Evolutionary conservation across 805 yeast species (phyloP).

Genomic region (Torulaspora franciscae): DNA sequence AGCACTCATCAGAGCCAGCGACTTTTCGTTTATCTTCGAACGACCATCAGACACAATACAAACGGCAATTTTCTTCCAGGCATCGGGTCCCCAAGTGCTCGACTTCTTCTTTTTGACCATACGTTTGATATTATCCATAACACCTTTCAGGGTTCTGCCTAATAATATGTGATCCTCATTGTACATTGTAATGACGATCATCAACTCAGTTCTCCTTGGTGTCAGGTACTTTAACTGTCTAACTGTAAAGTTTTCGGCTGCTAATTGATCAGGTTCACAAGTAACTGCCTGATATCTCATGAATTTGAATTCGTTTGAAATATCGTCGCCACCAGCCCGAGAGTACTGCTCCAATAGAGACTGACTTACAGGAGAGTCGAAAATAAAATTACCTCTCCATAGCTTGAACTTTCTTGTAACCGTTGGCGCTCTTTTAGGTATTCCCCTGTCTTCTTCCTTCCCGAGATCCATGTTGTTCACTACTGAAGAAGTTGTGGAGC

Average conservation of each 20-base stretch:
- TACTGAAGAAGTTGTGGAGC: conserved; percentile 11
- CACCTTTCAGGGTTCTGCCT: conserved; percentile 85
- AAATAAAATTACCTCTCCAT: conserved; percentile 68
- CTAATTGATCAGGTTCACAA: conserved; percentile 77
- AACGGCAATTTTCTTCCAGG: conserved; percentile 93
- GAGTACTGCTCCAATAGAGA: conserved; percentile 51
- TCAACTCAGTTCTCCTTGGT: conserved; percentile 77
- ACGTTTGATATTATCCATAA: conserved; percentile 79
- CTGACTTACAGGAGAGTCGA: conserved; percentile 85
- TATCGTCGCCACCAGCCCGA: conserved; percentile 40
- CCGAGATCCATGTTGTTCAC: conserved; percentile 11
- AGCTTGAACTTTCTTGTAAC: conserved; percentile 32
- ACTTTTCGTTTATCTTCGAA: conserved; percentile 68
- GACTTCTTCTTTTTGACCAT: conserved; percentile 61
- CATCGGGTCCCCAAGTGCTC: conserved; percentile 86
- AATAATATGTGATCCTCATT: conserved; percentile 80
- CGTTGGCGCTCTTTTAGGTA: conserved; percentile 23
- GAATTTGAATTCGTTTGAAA: conserved; percentile 57
- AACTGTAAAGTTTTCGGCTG: conserved; percentile 59
- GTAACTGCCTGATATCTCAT: conserved; percentile 95
- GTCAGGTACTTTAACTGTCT: conserved; percentile 75
- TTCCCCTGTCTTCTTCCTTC: conserved; percentile 3
- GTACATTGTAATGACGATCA: conserved; percentile 85
- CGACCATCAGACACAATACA: conserved; percentile 91
- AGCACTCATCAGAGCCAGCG: conserved; percentile 76